Conservation (phyloP, 495 filamentous ascomycete species). For the Letharia lupina region DNA sequence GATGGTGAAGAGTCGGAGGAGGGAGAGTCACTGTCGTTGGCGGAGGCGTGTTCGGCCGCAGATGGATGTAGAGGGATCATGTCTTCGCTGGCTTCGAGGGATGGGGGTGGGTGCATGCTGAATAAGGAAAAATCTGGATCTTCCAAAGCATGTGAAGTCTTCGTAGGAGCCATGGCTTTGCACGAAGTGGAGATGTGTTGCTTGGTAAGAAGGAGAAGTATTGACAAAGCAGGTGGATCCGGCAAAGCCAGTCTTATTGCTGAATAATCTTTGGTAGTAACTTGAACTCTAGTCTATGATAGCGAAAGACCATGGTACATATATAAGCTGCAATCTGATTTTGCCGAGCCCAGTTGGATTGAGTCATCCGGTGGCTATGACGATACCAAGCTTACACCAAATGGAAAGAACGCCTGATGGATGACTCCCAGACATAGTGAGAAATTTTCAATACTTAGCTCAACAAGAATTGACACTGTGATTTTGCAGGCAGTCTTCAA, state of each 20-base stretch:
- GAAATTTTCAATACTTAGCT: not conserved
- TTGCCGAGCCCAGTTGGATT: not conserved
- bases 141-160: not conserved
- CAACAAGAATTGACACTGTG: not conserved
- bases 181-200: not conserved
- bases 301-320: not conserved
- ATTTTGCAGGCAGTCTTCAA: not conserved
- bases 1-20: slow-evolving; percentile 11
- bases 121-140: not conserved
- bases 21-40: slow-evolving; percentile 6
- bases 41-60: not conserved
- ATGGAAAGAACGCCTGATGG: too few species aligned
- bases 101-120: not conserved
- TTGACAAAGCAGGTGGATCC: not conserved
- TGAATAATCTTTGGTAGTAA: not conserved
- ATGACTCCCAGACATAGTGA: not conserved
- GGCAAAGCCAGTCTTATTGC: not conserved
- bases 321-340: not conserved
- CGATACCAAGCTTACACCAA: not conserved
- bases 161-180: not conserved
- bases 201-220: not conserved
- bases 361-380: not conserved
- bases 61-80: slow-evolving; percentile 10
- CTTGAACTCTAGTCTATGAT: too few species aligned
- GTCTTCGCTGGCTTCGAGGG: not conserved